A percentile compares a stretch with the other conserved stretches of the same genome.
phyloP scores from a whole-genome alignment of 495 filamentous ascomycete species.

The Aspergillus taichungensis region DNA sequence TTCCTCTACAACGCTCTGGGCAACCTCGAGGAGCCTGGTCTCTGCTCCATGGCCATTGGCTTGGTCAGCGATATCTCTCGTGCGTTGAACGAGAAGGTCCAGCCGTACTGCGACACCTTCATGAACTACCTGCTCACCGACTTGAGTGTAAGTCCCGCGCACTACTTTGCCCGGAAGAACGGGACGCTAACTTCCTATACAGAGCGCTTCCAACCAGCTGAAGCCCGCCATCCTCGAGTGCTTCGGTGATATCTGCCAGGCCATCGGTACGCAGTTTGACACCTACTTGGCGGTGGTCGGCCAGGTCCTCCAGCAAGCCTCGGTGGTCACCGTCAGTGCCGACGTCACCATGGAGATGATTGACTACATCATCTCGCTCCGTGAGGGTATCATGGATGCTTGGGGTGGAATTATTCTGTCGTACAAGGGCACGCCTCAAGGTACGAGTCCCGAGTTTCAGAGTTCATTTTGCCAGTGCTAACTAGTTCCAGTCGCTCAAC shows the following conservation, averaged over 20 bases:
- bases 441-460: constrained; percentile 16
- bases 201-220: constrained; percentile 78
- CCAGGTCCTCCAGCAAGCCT: constrained; percentile 87
- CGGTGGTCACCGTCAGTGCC: constrained; percentile 59
- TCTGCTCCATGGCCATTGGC: constrained; percentile 96
- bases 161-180: not conserved
- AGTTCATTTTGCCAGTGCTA: constrained; percentile 15
- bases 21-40: constrained; percentile 87
- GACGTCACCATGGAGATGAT: constrained; percentile 82
- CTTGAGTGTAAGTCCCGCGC: constrained; percentile 58
- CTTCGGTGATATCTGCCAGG: constrained; percentile 95
- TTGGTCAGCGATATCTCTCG: constrained; percentile 92
- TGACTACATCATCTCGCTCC: constrained; percentile 87
- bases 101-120: constrained; percentile 91
- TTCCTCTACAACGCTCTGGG: constrained; percentile 87
- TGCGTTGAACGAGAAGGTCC: constrained; percentile 77
- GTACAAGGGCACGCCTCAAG: constrained; percentile 61
- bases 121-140: constrained; percentile 96
- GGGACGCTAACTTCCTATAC: constrained; percentile 39
- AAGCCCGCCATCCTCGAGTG: constrained; percentile 97
- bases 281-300: constrained; percentile 87
- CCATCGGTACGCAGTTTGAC: constrained; percentile 87
- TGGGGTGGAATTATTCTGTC: constrained; percentile 94
- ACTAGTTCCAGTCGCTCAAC: constrained; percentile 46
- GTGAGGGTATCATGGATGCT: constrained; percentile 98